Base-by-base conservation (phyloP, 768 basidiomycete genomes). In the Zangia roseola region DNA sequence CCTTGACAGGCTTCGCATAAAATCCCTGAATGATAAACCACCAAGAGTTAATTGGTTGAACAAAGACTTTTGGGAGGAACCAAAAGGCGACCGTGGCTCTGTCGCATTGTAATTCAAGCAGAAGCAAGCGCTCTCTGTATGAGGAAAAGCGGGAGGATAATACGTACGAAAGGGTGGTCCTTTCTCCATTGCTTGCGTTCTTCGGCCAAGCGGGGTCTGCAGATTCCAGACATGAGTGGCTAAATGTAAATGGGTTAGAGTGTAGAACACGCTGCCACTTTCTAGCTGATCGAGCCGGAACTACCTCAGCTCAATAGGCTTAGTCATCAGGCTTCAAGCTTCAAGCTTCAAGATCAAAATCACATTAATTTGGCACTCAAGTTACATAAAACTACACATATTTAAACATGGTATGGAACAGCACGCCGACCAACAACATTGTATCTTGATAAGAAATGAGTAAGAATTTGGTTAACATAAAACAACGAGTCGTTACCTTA, bases 151-250 rank as follows among this genome's bases (percentile, higher is more conserved):
- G 17, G 36, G 14, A 36, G 2, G 38, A 43, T 30, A 9, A 33
- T 48, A 80, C 91, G 72, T 70, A 97, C 97, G 60, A 95, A 97
- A 25, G 97, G 97, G 70, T 99, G 97, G 58, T 98, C 97, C 70
- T 94, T 98, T 50, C 97, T 74, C 97, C 97, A 99, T 63, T 94
- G 91, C 73, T 99, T 99, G 63, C 97, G 84, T 71, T 99, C 97
- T 71, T 98, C 97, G 24, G 93, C 82, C 14, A 99, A 78, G 61
- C 97, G 86, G 30, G 88, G 84, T 69, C 93, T 83, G 69, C 93
- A 94, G 55, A 97, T 95, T 52, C 92, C 93, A 44, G 91, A 86
- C 91, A 93, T 91, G 40, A 24, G 23, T 63, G 12, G 8, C 12
- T 12, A 47, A 14, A 48, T 48, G 40, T 17, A 35, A 34, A 46